These are phyloP conservation scores for Neostapfia colusana DNA, from an alignment of 176 grass and related monocot genomes.

Conservation along the genomic window DNA sequence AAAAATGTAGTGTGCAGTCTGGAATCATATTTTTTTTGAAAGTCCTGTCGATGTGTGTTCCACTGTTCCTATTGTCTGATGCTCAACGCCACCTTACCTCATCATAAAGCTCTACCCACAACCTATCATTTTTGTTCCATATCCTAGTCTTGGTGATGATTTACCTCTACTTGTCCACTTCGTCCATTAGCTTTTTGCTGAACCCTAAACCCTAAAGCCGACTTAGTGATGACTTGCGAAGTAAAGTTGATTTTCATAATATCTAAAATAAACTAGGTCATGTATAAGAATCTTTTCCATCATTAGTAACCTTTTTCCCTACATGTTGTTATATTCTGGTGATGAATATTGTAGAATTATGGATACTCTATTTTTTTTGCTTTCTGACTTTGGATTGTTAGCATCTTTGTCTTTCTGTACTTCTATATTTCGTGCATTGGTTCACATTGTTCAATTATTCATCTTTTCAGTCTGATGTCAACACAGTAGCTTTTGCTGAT, in stretches of 20 bases:
- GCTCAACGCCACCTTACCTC: neutral
- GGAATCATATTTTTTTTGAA: neutral
- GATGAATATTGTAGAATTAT: neutral
- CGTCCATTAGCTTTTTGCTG: neutral
- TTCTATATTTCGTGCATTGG: conserved; percentile 10
- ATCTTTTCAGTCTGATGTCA: conserved; percentile 76
- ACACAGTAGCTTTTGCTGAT: conserved; percentile 81
- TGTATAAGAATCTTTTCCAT: neutral
- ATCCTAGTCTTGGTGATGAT: neutral
- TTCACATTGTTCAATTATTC: neutral
- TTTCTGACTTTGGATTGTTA: conserved; percentile 7
- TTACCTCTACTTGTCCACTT: neutral
- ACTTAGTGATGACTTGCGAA: neutral
- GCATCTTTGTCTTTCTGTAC: conserved; percentile 19
- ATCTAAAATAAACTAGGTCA: neutral
- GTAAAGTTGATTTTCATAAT: neutral
- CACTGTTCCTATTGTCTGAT: neutral
- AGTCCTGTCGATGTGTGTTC: neutral
- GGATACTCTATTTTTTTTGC: conserved; percentile 7
- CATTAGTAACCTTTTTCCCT: neutral
- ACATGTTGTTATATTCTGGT: neutral
- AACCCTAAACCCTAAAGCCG: neutral
- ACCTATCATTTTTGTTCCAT: neutral
- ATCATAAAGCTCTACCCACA: neutral
- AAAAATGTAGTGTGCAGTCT: too few species aligned